Percentiles rank a stretch among this genome's conserved stretches.
Conservation (phyloP, 2,329 filamentous ascomycete species). For the Pseudogymnoascus pannorum region DNA sequence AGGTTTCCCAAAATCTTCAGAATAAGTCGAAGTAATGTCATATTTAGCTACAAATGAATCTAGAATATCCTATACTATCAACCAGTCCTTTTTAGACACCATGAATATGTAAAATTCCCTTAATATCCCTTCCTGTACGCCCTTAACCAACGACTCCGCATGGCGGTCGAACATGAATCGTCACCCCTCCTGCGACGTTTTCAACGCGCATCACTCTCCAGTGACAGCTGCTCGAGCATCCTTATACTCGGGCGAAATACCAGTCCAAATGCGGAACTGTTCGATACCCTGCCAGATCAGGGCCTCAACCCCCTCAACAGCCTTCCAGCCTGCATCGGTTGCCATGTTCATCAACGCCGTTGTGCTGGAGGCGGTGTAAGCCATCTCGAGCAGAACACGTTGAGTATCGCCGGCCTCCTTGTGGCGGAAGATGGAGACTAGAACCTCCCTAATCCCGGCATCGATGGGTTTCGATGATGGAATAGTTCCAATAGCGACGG, state of each 20-base stretch:
- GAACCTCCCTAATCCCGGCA: slow-evolving; percentile 54
- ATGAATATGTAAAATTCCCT: neutral
- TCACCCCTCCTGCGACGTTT: neutral
- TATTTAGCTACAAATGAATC: neutral
- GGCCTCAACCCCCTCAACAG: slow-evolving; percentile 81
- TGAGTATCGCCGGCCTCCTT: slow-evolving; percentile 27
- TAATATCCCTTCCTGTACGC: slow-evolving; percentile 1
- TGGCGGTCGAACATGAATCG: neutral
- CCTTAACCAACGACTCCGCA: neutral
- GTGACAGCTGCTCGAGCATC: slow-evolving; percentile 58
- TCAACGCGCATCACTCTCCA: slow-evolving; percentile 16
- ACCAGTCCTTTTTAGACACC: neutral
- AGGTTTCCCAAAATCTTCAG: neutral
- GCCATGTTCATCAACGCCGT: slow-evolving; percentile 84
- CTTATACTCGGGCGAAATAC: slow-evolving; percentile 64
- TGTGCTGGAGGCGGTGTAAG: slow-evolving; percentile 72
- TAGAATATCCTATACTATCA: neutral
- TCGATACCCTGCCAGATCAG: slow-evolving; percentile 69
- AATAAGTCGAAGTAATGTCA: neutral
- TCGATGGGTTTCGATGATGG: slow-evolving; percentile 85
- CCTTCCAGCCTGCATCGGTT: slow-evolving; percentile 68
- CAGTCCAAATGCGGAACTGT: slow-evolving; percentile 78
- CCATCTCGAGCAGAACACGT: slow-evolving; percentile 82
- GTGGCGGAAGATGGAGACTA: slow-evolving; percentile 46
- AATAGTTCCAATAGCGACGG: slow-evolving; percentile 81